Percentiles rank a stretch among this genome's conserved stretches.
These are phyloP conservation scores for Cryptococcus depauperatus DNA, from an alignment of 1,284 basidiomycete species.

Conservation along the genomic window DNA sequence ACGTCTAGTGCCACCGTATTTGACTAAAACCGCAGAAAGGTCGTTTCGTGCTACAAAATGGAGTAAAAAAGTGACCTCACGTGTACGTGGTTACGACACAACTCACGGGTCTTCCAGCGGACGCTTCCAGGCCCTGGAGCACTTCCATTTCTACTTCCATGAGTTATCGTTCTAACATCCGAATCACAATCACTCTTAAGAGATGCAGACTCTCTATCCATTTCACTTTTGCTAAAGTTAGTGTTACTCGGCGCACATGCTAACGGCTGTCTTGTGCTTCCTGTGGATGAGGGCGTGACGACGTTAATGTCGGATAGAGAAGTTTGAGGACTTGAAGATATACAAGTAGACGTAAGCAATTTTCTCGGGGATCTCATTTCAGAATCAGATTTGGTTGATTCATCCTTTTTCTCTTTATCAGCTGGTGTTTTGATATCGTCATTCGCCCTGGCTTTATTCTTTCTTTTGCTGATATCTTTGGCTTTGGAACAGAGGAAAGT, in stretches of 20 bases:
- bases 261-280: constrained; percentile 5
- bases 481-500: too few species aligned
- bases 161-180: too few species aligned
- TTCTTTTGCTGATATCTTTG: too few species aligned
- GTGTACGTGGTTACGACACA: too few species aligned
- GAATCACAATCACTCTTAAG: too few species aligned
- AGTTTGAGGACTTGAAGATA: neutral
- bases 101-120: constrained; percentile 35
- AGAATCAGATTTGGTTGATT: too few species aligned
- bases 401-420: constrained; percentile 6
- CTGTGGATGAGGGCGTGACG: neutral
- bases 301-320: neutral
- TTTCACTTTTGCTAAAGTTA: too few species aligned
- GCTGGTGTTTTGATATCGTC: constrained; percentile 10
- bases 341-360: neutral
- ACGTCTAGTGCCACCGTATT: constrained; percentile 32
- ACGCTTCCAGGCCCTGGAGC: constrained; percentile 19
- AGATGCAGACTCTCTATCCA: too few species aligned
- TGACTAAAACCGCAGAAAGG: constrained; percentile 33
- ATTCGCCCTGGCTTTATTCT: constrained; percentile 11
- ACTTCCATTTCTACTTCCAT: constrained; percentile 11
- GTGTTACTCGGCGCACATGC: constrained; percentile 10
- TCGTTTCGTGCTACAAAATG: constrained; percentile 40
- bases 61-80: too few species aligned
- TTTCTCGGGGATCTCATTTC: neutral